Percentiles rank a stretch among this genome's conserved stretches.
Evolutionary conservation across 1,139 yeast genomes (phyloP).

Genomic region (Debaryomyces nepalensis): DNA sequence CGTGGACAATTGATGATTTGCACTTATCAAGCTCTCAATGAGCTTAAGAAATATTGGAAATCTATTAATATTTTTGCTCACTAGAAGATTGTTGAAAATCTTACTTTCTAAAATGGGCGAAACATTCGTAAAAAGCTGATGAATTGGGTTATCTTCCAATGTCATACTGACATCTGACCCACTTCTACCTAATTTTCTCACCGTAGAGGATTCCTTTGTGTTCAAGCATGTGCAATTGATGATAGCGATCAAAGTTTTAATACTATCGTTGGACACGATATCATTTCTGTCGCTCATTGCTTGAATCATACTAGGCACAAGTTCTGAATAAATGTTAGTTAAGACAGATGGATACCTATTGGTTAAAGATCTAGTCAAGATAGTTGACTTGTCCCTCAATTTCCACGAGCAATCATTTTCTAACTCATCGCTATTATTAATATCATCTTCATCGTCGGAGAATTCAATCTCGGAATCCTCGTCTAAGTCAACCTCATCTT

Average conservation of each 20-base stretch:
- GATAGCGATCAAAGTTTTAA: conserved; percentile 37
- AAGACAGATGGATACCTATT: conserved; percentile 34
- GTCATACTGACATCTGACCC: conserved; percentile 24
- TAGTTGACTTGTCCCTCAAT: conserved; percentile 60
- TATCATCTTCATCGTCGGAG: conserved; percentile 50
- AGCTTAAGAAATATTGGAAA: conserved; percentile 32
- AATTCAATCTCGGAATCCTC: conserved; percentile 45
- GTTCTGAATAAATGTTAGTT: conserved; percentile 23
- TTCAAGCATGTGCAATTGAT: conserved; percentile 24
- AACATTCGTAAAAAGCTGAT: conserved; percentile 18
- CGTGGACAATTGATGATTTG: conserved; percentile 18
- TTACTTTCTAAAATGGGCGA: conserved; percentile 23
- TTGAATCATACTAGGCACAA: conserved; percentile 25
- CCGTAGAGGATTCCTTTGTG: neutral
- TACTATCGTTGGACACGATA: conserved; percentile 43
- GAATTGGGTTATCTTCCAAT: conserved; percentile 19
- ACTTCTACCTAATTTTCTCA: conserved; percentile 14
- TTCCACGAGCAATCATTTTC: conserved; percentile 74
- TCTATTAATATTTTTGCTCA: conserved; percentile 25
- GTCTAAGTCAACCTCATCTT: conserved; percentile 45
- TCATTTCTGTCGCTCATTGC: conserved; percentile 46
- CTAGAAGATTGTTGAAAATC: conserved; percentile 25
- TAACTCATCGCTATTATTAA: conserved; percentile 25
- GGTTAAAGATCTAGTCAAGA: conserved; percentile 47
- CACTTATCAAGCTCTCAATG: conserved; percentile 32